Evolutionary conservation across 176 grass and related monocot genomes (phyloP), one percentile per base, ranked within the genome.

Genomic region (Urochloa ruziziensis): DNA sequence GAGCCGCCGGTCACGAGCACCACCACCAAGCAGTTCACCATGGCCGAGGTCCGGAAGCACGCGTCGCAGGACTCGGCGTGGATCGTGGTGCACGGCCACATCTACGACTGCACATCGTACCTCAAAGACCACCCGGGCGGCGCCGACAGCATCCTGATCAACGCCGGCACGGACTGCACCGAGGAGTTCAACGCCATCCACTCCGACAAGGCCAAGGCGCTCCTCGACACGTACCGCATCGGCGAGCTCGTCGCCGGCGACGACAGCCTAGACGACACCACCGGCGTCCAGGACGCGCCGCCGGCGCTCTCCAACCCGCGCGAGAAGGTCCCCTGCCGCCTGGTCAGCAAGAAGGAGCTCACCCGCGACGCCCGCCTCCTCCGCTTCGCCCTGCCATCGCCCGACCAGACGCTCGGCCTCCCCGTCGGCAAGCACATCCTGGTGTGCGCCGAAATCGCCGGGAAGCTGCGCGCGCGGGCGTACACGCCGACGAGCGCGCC

Each of bases 171-270:
- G 4, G 95, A 94, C 81, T 97, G 95, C 90, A 94, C 95, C 13
- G 92, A 97, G 84, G 95, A 97, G 75, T 97, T 97, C 74, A 92
- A 94, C 70, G 88, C 95, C 59, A 97, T 97, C 75, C 95, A 97
- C 75, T 91, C 89, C 27, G 89, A 94, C 89, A 97, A 91, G 90
- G 89, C 94, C n/a, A 97, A 91, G 85, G 56, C 81, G 34, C 70
- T 94, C 33, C 84, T 97, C 58, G 89, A 94, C 70, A 74, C 89
- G 3, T 94, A 97, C 87, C 87, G 87, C 70, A 86, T 97, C 40
- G 94, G 94, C 46, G 82, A 91, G 84, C 87, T 97, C 52, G 79
- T 90, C 83, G n/a, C n/a, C n/a, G n/a, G n/a, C n/a, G n/a, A n/a
- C n/a, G n/a, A n/a, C n/a, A n/a, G n/a, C n/a, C n/a, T n/a, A n/a